Evolutionary conservation across 1,284 basidiomycete species (phyloP).

Genomic region (Polyporus tsugae): DNA sequence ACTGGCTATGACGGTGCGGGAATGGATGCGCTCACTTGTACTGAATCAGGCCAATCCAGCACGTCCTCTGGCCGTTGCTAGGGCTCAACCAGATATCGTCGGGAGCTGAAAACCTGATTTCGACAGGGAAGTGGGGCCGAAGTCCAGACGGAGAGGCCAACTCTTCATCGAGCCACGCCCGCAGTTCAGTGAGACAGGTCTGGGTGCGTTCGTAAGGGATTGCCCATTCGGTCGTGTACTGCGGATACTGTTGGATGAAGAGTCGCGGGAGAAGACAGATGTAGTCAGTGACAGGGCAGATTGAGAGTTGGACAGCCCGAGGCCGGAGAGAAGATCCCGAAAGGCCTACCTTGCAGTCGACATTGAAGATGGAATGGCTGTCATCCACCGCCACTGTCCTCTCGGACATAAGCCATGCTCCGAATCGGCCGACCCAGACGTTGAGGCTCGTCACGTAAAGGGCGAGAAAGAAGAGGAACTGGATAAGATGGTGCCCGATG

Average conservation of each 20-base stretch:
- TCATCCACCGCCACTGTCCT: constrained; percentile 71
- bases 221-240: constrained; percentile 95
- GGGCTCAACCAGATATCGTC: constrained; percentile 98
- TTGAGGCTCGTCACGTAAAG: constrained; percentile 65
- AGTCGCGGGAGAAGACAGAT: constrained; percentile 17
- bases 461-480: constrained; percentile 81
- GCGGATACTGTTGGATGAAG: constrained; percentile 69
- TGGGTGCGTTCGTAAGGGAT: constrained; percentile 75
- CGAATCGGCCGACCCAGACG: constrained; percentile 60
- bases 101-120: constrained; percentile 88
- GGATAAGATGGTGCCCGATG: constrained; percentile 80
- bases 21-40: constrained; percentile 76
- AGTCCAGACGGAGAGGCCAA: constrained; percentile 74
- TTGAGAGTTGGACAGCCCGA: constrained; percentile 26
- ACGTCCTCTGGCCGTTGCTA: constrained; percentile 80
- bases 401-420: constrained; percentile 66
- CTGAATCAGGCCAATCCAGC: constrained; percentile 97
- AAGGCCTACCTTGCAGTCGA: constrained; percentile 75
- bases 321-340: constrained; percentile 36
- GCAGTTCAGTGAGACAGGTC: constrained; percentile 78
- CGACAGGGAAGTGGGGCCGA: constrained; percentile 92
- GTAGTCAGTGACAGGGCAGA: constrained; percentile 2
- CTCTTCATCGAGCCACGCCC: constrained; percentile 80
- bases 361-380: constrained; percentile 82
- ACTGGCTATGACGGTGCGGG: constrained; percentile 15